Evolutionary conservation across 1,284 basidiomycete species (phyloP).

Genomic region (Leccinum fuscescens): DNA sequence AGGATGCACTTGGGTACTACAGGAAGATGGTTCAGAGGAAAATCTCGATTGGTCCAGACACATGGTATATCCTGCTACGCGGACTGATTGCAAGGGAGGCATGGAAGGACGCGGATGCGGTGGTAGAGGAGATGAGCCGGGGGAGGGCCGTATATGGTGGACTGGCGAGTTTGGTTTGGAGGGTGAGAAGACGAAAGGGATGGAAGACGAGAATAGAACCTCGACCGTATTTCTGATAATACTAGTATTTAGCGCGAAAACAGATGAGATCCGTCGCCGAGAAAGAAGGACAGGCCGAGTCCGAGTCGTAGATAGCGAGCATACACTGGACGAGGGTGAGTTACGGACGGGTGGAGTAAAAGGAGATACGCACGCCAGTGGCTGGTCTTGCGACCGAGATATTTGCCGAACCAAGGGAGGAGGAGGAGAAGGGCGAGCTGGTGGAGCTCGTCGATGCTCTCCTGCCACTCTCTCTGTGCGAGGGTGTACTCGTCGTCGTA

Average conservation of each 20-base stretch:
- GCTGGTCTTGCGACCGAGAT: conserved; percentile 82
- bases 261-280: conserved; percentile 39
- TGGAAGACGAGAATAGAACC: conserved; percentile 27
- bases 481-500: conserved; percentile 72
- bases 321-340: conserved; percentile 51
- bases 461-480: conserved; percentile 90
- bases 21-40: conserved; percentile 57
- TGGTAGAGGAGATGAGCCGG: conserved; percentile 58
- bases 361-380: conserved; percentile 67
- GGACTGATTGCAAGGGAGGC: conserved; percentile 56
- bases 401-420: conserved; percentile 86
- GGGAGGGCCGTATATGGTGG: conserved; percentile 38
- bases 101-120: conserved; percentile 56
- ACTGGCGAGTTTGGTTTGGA: conserved; percentile 39
- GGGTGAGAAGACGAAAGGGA: conserved; percentile 36
- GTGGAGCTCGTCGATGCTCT: conserved; percentile 81
- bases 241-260: conserved; percentile 19
- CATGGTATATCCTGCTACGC: conserved; percentile 72
- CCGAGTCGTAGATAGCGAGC: conserved; percentile 70
- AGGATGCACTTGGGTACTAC: conserved; percentile 61
- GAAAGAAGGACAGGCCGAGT: conserved; percentile 65
- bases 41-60: conserved; percentile 55
- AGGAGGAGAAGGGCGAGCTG: conserved; percentile 78
- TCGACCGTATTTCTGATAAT: conserved; percentile 30
- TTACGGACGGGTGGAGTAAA: conserved; percentile 7